Percentiles rank a stretch among this genome's conserved stretches.
Conservation (phyloP, 495 filamentous ascomycete species). For the Penicillium arizonense region DNA sequence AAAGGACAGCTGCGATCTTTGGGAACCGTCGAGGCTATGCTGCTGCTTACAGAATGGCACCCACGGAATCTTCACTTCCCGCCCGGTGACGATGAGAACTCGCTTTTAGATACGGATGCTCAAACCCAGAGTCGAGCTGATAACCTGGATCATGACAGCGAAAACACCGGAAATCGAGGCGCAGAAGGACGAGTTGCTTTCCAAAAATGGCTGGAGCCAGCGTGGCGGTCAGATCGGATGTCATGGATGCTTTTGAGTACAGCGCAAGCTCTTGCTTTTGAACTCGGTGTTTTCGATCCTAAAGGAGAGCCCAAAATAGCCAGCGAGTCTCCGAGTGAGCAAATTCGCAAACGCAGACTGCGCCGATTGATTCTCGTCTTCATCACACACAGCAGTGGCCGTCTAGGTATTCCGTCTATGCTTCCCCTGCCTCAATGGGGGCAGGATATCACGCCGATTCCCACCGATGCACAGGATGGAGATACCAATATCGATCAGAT, state of each 20-base stretch:
- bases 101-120: constrained; percentile 52
- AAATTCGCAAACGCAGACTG: constrained; percentile 74
- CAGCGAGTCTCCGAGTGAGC: constrained; percentile 62
- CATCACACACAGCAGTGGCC: constrained; percentile 85
- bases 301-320: constrained; percentile 51
- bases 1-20: constrained; percentile 84
- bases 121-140: constrained; percentile 36
- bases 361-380: constrained; percentile 86
- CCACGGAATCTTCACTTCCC: constrained; percentile 94
- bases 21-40: constrained; percentile 88
- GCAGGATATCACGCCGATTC: constrained; percentile 42
- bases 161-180: constrained; percentile 22
- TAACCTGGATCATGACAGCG: constrained; percentile 37
- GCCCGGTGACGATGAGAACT: constrained; percentile 74
- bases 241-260: constrained; percentile 97
- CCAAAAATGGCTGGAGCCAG: constrained; percentile 92
- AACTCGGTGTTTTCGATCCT: constrained; percentile 92
- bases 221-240: constrained; percentile 96
- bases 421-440: constrained; percentile 63
- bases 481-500: constrained; percentile 52
- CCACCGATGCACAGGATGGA: constrained; percentile 22
- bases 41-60: constrained; percentile 97
- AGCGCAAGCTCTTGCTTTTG: constrained; percentile 83
- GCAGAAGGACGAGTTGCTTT: constrained; percentile 64
- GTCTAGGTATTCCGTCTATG: constrained; percentile 92